A percentile compares a stretch with the other conserved stretches of the same genome.
phyloP scores from a whole-genome alignment of 2,329 filamentous ascomycete species.

The Xylariaceae sp. region DNA sequence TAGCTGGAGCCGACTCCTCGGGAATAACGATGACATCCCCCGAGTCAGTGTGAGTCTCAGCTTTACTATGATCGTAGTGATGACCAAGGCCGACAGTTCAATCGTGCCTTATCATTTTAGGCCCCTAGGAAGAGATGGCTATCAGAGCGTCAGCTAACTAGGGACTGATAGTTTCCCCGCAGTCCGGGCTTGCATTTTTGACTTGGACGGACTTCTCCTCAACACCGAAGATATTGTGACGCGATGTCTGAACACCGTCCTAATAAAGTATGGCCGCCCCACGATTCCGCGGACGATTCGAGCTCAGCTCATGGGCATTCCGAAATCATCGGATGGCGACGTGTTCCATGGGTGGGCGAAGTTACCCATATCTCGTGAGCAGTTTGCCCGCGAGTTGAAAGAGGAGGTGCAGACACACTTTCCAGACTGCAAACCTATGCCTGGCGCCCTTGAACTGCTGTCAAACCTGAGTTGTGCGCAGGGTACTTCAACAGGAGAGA shows the following conservation, averaged over 20 bases:
- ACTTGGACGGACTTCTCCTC: slow-evolving; percentile 77
- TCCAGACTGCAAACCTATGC: slow-evolving; percentile 57
- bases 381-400: slow-evolving; percentile 52
- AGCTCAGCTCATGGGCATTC: slow-evolving; percentile 70
- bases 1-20: too few species aligned
- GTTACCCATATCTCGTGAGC: slow-evolving; percentile 61
- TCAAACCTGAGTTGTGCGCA: slow-evolving; percentile 34
- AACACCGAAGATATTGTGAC: slow-evolving; percentile 73
- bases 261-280: slow-evolving; percentile 59
- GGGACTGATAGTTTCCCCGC: slow-evolving; percentile 37
- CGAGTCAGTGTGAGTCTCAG: too few species aligned
- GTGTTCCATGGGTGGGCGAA: slow-evolving; percentile 61
- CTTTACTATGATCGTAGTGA: too few species aligned
- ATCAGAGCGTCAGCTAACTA: too few species aligned
- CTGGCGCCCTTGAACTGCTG: slow-evolving; percentile 60
- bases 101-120: too few species aligned
- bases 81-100: too few species aligned
- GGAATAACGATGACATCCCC: too few species aligned
- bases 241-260: slow-evolving; percentile 63
- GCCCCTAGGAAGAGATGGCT: too few species aligned
- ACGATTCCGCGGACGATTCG: slow-evolving; percentile 69
- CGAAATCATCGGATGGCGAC: slow-evolving; percentile 33
- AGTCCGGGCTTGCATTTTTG: slow-evolving; percentile 71
- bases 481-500: background rate
- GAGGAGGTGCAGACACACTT: slow-evolving; percentile 58